Conservation (phyloP, 2,329 filamentous ascomycete genomes). For the Stemphylium lycopersici region DNA sequence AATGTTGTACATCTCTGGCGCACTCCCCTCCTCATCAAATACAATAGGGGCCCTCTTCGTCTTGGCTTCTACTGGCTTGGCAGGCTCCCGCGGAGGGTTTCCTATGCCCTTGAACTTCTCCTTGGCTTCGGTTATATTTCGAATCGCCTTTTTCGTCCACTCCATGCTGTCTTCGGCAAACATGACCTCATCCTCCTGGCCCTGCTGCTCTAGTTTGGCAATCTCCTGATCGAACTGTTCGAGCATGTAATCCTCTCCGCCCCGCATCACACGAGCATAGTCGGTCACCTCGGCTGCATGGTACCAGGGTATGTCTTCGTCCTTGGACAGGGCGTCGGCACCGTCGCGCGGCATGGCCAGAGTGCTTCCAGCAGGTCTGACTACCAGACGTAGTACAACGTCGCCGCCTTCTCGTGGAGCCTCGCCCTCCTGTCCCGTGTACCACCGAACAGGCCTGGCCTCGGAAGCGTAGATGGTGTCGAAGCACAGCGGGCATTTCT, state of each 20-base stretch:
- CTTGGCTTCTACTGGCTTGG: conserved; percentile 58
- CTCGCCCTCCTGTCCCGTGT: conserved; percentile 83
- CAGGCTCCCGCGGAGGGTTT: conserved; percentile 63
- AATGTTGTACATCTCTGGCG: conserved; percentile 59
- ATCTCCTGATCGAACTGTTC: conserved; percentile 83
- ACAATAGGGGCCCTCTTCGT: conserved; percentile 57
- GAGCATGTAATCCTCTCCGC: conserved; percentile 84
- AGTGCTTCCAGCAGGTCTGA: conserved; percentile 78
- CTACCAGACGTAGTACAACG: conserved; percentile 85
- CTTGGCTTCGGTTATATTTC: conserved; percentile 74
- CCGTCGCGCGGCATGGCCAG: conserved; percentile 86
- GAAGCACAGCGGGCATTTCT: conserved; percentile 96
- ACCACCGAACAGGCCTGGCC: conserved; percentile 87
- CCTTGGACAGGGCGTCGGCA: conserved; percentile 69
- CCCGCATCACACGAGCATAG: conserved; percentile 95
- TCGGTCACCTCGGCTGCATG: conserved; percentile 92
- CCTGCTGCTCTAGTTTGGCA: conserved; percentile 73
- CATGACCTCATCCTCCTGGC: conserved; percentile 86
- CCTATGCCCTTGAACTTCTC: conserved; percentile 74
- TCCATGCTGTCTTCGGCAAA: conserved; percentile 87
- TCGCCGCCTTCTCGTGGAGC: conserved; percentile 84
- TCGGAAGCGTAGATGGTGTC: conserved; percentile 93
- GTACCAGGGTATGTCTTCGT: conserved; percentile 89
- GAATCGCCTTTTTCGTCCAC: conserved; percentile 86
- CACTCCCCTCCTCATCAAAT: conserved; percentile 56